Evolutionary conservation across 2,329 filamentous ascomycete genomes (phyloP).

Genomic region (Cryphonectria radicalis): DNA sequence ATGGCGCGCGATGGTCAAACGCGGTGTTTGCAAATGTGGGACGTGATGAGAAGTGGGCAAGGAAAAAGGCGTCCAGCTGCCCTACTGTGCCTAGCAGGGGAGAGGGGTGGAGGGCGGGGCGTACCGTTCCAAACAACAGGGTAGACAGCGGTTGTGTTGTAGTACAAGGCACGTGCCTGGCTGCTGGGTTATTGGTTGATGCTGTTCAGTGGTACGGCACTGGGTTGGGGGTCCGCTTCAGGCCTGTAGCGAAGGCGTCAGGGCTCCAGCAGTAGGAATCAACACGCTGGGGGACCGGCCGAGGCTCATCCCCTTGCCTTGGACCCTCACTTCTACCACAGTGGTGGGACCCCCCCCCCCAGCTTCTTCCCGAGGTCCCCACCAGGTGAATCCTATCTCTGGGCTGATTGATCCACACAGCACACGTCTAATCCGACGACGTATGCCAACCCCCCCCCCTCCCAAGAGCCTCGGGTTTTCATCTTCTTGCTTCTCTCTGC

Average conservation of each 20-base stretch:
- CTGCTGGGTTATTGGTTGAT: background rate
- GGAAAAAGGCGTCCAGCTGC: constrained; percentile 13
- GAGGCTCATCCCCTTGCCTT: background rate
- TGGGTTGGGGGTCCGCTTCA: background rate
- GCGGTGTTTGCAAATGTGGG: constrained; percentile 8
- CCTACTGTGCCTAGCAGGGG: too few relatives aligned
- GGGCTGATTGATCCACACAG: background rate
- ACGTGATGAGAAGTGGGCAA: background rate
- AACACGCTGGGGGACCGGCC: background rate
- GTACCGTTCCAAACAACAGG: background rate
- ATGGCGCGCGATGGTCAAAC: constrained; percentile 3
- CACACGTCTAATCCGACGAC: background rate
- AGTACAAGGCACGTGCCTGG: background rate
- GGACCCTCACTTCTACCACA: background rate
- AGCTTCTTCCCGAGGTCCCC: constrained; percentile 7
- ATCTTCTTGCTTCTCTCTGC: background rate
- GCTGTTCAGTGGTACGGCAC: background rate
- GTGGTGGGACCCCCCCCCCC: background rate
- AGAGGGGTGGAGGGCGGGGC: too few relatives aligned
- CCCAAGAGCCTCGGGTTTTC: background rate
- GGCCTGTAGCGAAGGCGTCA: background rate
- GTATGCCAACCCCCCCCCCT: background rate
- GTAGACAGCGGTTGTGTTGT: background rate
- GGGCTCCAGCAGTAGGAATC: background rate
- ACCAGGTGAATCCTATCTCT: background rate